Evolutionary conservation across 1,139 yeast genomes (phyloP).

Genomic region (Zygosaccharomyces sapae): DNA sequence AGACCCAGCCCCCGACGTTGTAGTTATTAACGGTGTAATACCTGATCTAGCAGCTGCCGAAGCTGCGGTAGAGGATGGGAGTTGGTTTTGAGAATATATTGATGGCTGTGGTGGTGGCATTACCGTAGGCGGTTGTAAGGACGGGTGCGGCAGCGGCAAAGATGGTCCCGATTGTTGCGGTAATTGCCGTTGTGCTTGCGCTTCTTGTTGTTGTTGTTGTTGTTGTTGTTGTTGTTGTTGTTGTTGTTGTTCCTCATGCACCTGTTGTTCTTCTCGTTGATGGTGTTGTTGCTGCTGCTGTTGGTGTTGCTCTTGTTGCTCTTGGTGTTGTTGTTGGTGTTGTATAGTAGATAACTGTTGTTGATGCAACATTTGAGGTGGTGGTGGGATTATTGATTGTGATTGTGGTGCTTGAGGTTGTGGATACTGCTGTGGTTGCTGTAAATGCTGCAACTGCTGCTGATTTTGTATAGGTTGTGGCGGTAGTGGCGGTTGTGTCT

Average conservation of each 20-base stretch:
- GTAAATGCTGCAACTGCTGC: slow-evolving; percentile 1
- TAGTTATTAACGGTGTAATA: slow-evolving; percentile 17
- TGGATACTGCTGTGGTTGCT: slow-evolving; percentile 9
- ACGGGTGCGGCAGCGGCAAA: slow-evolving; percentile 10
- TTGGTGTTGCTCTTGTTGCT: too few relatives aligned
- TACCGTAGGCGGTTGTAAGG: slow-evolving; percentile 9
- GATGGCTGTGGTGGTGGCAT: slow-evolving; percentile 15
- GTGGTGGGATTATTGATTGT: too few relatives aligned
- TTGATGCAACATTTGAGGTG: too few relatives aligned
- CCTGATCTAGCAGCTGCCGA: slow-evolving; percentile 8
- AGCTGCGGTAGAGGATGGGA: slow-evolving; percentile 12
- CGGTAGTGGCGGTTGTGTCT: slow-evolving; percentile 8
- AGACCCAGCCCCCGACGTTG: slow-evolving; percentile 14
- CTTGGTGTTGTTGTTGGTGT: too few relatives aligned
- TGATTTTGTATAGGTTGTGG: too few relatives aligned
- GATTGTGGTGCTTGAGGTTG: slow-evolving; percentile 1
- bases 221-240: slow-evolving; percentile 12
- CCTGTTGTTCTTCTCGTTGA: slow-evolving; percentile 9
- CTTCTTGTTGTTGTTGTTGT: slow-evolving; percentile 10
- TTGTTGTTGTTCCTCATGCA: slow-evolving; percentile 10
- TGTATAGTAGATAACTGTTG: too few relatives aligned
- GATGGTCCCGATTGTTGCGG: slow-evolving; percentile 11
- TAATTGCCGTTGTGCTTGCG: slow-evolving; percentile 8
- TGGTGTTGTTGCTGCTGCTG: neutral
- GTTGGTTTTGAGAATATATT: slow-evolving; percentile 4